Conservation (phyloP, 192 early-diverging fungal species). For the Dissophora globulifera region DNA sequence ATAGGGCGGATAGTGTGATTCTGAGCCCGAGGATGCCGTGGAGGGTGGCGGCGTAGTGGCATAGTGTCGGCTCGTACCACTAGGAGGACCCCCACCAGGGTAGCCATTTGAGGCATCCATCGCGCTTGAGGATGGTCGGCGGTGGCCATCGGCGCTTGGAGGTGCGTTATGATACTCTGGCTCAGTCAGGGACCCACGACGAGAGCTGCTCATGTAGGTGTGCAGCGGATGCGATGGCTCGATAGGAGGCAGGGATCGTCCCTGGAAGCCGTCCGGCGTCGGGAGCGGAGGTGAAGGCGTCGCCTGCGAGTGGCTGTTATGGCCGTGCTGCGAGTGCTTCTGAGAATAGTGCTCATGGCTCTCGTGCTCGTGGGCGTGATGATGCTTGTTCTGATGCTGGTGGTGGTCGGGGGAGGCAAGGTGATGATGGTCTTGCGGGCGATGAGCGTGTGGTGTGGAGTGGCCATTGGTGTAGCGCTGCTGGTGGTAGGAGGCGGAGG, state of each 20-base stretch:
- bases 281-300: constrained; percentile 49
- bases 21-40: constrained; percentile 12
- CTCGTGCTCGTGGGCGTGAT: constrained; percentile 1
- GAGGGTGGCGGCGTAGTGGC: constrained; percentile 16
- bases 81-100: not conserved
- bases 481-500: constrained; percentile 13
- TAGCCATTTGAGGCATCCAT: constrained; percentile 15
- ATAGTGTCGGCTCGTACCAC: constrained; percentile 6
- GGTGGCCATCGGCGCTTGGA: constrained; percentile 5
- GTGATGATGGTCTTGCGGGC: constrained; percentile 13
- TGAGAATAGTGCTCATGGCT: not conserved
- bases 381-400: constrained; percentile 13
- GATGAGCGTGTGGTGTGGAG: not conserved
- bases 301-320: constrained; percentile 9
- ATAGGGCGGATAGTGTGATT: constrained; percentile 20
- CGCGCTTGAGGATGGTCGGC: constrained; percentile 7
- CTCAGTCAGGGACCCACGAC: constrained; percentile 38
- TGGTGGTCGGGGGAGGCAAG: constrained; percentile 21
- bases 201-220: constrained; percentile 39
- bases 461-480: constrained; percentile 26
- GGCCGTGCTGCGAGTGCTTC: not conserved
- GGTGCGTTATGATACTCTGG: constrained; percentile 17
- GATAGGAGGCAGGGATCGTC: constrained; percentile 35
- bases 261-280: constrained; percentile 39
- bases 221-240: constrained; percentile 44